Conservation (phyloP, 495 filamentous ascomycete genomes). For the Platismatia glauca region DNA sequence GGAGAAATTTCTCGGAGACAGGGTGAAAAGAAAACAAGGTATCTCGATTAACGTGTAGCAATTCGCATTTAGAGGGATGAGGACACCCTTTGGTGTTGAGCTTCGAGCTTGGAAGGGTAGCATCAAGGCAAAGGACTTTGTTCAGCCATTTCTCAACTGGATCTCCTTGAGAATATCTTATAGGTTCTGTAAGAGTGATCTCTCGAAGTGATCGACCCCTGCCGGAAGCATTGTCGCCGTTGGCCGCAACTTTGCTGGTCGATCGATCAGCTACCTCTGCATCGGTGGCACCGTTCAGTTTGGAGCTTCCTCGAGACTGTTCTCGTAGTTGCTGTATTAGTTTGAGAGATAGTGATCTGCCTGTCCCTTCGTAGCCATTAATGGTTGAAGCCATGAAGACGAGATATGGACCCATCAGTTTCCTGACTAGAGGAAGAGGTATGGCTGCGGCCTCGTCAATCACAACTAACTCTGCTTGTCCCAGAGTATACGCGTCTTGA, state of each 20-base stretch:
- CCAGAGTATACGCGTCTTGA: slow-evolving; percentile 87
- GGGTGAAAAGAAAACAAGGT: slow-evolving; percentile 97
- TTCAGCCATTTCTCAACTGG: slow-evolving; percentile 95
- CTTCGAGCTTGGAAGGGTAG: slow-evolving; percentile 70
- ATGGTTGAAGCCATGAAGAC: slow-evolving; percentile 99
- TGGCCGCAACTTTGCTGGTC: slow-evolving; percentile 58
- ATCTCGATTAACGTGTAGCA: slow-evolving; percentile 90
- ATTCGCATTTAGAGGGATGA: slow-evolving; percentile 79
- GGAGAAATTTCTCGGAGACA: slow-evolving; percentile 93
- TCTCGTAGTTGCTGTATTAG: slow-evolving; percentile 96
- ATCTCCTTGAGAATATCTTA: slow-evolving; percentile 87
- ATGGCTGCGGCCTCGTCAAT: slow-evolving; percentile 99
- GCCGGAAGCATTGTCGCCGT: slow-evolving; percentile 46
- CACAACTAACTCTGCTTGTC: slow-evolving; percentile 90
- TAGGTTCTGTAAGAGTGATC: slow-evolving; percentile 86
- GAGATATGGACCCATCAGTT: slow-evolving; percentile 94
- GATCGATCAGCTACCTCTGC: slow-evolving; percentile 64
- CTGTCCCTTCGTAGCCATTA: slow-evolving; percentile 97
- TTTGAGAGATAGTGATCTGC: slow-evolving; percentile 88
- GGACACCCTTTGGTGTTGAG: slow-evolving; percentile 72
- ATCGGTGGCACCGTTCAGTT: slow-evolving; percentile 41
- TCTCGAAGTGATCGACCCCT: slow-evolving; percentile 79
- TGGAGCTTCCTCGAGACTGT: slow-evolving; percentile 60
- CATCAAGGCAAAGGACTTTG: slow-evolving; percentile 85
- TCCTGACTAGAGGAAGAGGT: slow-evolving; percentile 81